phyloP scores from a whole-genome alignment of 805 yeast species.

The Kazachstania psychrophila region DNA sequence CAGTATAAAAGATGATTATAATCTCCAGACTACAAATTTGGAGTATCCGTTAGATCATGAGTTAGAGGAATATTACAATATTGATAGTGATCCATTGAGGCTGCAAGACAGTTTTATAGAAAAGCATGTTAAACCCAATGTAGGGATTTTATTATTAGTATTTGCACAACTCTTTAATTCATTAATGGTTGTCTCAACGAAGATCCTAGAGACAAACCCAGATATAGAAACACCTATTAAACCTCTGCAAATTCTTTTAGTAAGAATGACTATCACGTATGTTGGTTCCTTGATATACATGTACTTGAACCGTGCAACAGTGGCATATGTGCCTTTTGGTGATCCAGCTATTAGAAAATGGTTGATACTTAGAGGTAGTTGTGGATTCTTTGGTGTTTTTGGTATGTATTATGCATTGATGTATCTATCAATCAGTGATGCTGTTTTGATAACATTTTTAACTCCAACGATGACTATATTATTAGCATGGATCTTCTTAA shows the following conservation, averaged over 20 bases:
- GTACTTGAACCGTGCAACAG: slow-evolving; percentile 34
- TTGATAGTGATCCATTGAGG: slow-evolving; percentile 2
- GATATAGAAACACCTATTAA: slow-evolving; percentile 44
- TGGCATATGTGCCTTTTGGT: slow-evolving; percentile 62
- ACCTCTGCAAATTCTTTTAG: slow-evolving; percentile 70
- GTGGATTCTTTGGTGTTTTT: slow-evolving; percentile 76
- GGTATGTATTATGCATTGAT: slow-evolving; percentile 67
- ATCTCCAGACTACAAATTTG: background rate
- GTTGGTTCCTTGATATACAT: slow-evolving; percentile 48
- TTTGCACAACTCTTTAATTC: slow-evolving; percentile 67
- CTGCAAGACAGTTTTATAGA: slow-evolving; percentile 4
- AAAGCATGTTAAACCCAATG: slow-evolving; percentile 28
- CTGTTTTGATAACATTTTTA: slow-evolving; percentile 70
- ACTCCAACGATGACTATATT: slow-evolving; percentile 70
- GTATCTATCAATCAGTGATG: slow-evolving; percentile 70
- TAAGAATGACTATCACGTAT: slow-evolving; percentile 68
- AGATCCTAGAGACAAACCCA: slow-evolving; percentile 53
- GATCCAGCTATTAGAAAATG: slow-evolving; percentile 47
- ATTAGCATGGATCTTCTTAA: slow-evolving; percentile 56
- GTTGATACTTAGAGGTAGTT: slow-evolving; percentile 52
- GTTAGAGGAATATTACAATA: background rate
- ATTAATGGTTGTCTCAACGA: slow-evolving; percentile 65
- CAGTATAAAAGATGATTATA: slow-evolving; percentile 1
- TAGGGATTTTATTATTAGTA: slow-evolving; percentile 51
- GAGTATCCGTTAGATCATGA: background rate